These are phyloP conservation scores for Ogataea ganodermae DNA, from an alignment of 805 yeast species.

Conservation along the genomic window DNA sequence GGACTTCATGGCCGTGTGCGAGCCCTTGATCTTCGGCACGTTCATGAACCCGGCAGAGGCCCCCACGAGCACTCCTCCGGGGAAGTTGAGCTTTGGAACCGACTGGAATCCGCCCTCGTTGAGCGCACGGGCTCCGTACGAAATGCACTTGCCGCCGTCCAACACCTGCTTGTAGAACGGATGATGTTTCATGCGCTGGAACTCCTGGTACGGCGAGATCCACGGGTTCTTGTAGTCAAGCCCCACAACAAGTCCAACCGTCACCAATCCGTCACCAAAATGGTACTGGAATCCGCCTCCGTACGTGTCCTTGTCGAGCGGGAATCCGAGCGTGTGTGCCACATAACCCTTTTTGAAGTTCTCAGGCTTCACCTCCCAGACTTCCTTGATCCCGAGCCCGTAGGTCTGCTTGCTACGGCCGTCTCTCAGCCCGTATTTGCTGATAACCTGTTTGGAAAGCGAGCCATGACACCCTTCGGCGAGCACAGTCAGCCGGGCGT, in stretches of 20 bases:
- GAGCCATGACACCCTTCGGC: conserved; percentile 99
- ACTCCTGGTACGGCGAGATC: conserved; percentile 93
- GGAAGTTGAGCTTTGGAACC: conserved; percentile 86
- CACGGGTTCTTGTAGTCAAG: conserved; percentile 94
- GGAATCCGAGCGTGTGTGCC: conserved; percentile 88
- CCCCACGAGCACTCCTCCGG: conserved; percentile 95
- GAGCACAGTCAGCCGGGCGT: conserved; percentile 81
- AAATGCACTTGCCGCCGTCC: conserved; percentile 87
- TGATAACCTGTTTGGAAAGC: conserved; percentile 72
- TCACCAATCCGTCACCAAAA: conserved; percentile 88
- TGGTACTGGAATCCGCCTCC: conserved; percentile 99
- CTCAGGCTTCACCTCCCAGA: conserved; percentile 90
- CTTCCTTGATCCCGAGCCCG: conserved; percentile 94
- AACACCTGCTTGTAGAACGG: conserved; percentile 76
- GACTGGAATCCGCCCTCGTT: conserved; percentile 97
- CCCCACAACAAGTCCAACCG: conserved; percentile 94
- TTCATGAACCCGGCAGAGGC: conserved; percentile 96
- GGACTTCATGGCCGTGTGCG: conserved; percentile 95
- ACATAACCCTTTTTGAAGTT: conserved; percentile 80
- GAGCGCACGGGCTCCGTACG: conserved; percentile 94
- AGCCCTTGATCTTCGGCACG: conserved; percentile 96
- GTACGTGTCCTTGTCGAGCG: conserved; percentile 69
- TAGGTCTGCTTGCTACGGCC: conserved; percentile 79
- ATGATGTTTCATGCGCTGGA: conserved; percentile 91
- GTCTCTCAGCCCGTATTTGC: conserved; percentile 66